Conservation (phyloP, 768 basidiomycete genomes). For the Leucogyrophana mollusca region DNA sequence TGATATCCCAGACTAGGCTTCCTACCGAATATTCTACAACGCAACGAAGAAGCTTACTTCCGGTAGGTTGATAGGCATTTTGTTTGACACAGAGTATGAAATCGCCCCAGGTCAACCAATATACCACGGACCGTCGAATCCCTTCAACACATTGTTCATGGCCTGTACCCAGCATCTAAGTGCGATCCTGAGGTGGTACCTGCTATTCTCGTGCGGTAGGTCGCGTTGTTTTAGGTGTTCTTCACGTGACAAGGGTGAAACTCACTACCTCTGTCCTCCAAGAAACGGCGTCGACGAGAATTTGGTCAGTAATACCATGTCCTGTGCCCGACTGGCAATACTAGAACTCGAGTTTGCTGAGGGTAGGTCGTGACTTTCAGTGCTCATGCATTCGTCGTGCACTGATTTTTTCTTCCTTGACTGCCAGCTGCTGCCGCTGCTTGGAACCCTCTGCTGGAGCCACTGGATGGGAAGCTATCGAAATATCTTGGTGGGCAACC, state of each 20-base stretch:
- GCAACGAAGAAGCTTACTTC: conserved; percentile 53
- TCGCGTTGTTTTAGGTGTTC: too few relatives aligned
- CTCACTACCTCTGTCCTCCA: conserved; percentile 22
- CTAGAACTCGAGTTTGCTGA: conserved; percentile 63
- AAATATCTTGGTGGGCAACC: conserved; percentile 69
- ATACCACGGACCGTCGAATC: conserved; percentile 77
- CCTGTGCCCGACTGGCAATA: conserved; percentile 65
- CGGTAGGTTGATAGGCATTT: conserved; percentile 35
- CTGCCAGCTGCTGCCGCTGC: conserved; percentile 63
- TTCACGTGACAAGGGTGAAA: too few relatives aligned
- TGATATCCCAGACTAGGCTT: conserved; percentile 53
- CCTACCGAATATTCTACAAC: conserved; percentile 51
- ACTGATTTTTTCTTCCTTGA: conserved; percentile 3
- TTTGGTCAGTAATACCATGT: conserved; percentile 63
- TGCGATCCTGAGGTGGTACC: conserved; percentile 46
- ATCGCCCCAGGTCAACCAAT: conserved; percentile 57
- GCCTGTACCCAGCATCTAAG: conserved; percentile 61
- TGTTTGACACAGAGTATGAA: not conserved
- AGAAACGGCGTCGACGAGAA: conserved; percentile 71
- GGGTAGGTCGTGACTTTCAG: conserved; percentile 37
- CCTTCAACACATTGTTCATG: conserved; percentile 69
- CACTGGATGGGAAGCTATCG: conserved; percentile 63
- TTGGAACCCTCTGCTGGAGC: conserved; percentile 61
- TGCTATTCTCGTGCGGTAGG: conserved; percentile 55
- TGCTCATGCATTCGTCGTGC: not conserved